Conservation (phyloP, 345 rosid genomes). For the Lepidium sativum region DNA sequence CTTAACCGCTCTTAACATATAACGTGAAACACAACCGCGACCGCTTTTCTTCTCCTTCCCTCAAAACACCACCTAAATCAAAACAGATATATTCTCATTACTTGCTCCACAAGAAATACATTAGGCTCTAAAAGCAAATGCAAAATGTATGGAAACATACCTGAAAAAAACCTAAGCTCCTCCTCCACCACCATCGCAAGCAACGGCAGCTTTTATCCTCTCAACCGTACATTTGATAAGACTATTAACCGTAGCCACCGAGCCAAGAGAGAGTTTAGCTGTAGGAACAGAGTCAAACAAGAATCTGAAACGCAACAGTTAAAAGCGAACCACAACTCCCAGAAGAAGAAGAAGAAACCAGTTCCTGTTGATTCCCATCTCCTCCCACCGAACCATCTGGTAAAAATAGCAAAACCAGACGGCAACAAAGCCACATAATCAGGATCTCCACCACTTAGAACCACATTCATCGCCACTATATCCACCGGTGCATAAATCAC, state of each 20-base stretch:
- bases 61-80: not conserved
- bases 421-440: slow-evolving; percentile 94
- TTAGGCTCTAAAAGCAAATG: not conserved
- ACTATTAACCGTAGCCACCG: slow-evolving; percentile 89
- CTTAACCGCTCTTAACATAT: not conserved
- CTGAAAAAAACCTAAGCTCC: slow-evolving; percentile 11
- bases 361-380: slow-evolving; percentile 21
- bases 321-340: slow-evolving; percentile 57
- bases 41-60: too few species aligned
- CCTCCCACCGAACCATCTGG: slow-evolving; percentile 64
- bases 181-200: slow-evolving; percentile 20
- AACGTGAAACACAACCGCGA: too few species aligned
- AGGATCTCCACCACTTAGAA: slow-evolving; percentile 83
- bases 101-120: slow-evolving; percentile 9
- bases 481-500: slow-evolving; percentile 97
- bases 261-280: slow-evolving; percentile 85
- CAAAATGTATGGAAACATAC: not conserved
- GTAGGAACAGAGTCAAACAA: slow-evolving; percentile 87
- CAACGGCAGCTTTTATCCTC: slow-evolving; percentile 72
- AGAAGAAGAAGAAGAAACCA: slow-evolving; percentile 27
- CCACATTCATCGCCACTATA: slow-evolving; percentile 75
- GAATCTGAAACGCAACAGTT: slow-evolving; percentile 90
- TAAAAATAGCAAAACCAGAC: slow-evolving; percentile 93
- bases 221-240: slow-evolving; percentile 91
- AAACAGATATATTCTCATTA: not conserved